Base-by-base conservation (phyloP, 2,329 filamentous ascomycete species). In the Pseudocercospora macadamiae region DNA sequence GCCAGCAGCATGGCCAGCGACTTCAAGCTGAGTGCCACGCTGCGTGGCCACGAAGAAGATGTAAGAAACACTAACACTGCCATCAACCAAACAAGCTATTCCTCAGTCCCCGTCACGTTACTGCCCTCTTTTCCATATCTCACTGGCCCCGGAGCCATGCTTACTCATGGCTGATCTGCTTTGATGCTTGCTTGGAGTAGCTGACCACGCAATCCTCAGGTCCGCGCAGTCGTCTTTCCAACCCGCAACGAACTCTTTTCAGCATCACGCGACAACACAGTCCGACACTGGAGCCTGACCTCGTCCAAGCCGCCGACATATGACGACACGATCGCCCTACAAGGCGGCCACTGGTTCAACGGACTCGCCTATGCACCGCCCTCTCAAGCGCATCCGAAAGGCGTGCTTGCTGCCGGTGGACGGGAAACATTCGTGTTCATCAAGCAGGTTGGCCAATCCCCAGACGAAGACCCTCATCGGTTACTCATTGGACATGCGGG, bases 361-460 rank as follows among this genome's bases (percentile, higher is more conserved):
- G 86, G 89, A 2, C 74, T 99, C 45, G 82, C 92, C 59, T 96
- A 89, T 68, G 79, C 91, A 0, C 86, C 87, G 1, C 86, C 93
- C 0, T 88, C 85, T 12, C 71, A 82, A 51, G 80, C 85, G 6
- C 88, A 87, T 65, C 86, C 91, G 0, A 84, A 95, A 54, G 95
- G 95, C 10, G 82, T 97, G 3, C 82, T 97, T 36, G 82, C 96
- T 6, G 95, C 93, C 0, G 92, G 90, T 64, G 95, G 95, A 58
- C 90, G 93, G 71, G 95, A 97, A 71, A 89, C 91, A 28, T 89
- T 97, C 64, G 93, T 99, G 68, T 93, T 97, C 73, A 90, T 96
- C 49, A 88, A 92, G 70, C 85, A 88, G 62, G 89, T 90, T 4
- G 82, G 81, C 9, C 84, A 87, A 52, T 75, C 82, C 23, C 80